These are phyloP conservation scores for Herpotrichia juniperi DNA, from an alignment of 2,329 filamentous ascomycete genomes.

Conservation along the genomic window DNA sequence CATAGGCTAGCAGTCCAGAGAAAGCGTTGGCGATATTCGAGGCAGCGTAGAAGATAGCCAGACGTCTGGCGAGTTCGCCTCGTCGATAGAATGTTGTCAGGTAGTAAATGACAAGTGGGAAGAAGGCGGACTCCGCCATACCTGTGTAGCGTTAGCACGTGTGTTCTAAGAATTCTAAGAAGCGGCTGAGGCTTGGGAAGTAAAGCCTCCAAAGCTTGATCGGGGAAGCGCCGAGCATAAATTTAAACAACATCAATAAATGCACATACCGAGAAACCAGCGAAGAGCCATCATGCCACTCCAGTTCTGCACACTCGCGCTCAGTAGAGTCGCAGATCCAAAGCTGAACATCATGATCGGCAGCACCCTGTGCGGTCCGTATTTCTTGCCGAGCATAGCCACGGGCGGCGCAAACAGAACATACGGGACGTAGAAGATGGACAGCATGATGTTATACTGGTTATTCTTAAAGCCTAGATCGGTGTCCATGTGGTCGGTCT, in stretches of 20 bases:
- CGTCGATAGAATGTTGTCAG: conserved; percentile 69
- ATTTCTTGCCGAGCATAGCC: conserved; percentile 71
- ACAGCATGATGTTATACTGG: conserved; percentile 73
- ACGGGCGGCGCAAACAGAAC: conserved; percentile 72
- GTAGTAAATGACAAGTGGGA: conserved; percentile 71
- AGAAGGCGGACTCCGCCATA: conserved; percentile 71
- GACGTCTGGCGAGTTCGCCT: conserved; percentile 71
- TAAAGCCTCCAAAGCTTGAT: conserved; percentile 14
- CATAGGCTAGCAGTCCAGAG: conserved; percentile 64
- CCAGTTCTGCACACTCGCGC: conserved; percentile 64
- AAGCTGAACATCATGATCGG: conserved; percentile 73
- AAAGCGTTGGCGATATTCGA: conserved; percentile 75
- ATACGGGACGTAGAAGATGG: conserved; percentile 78
- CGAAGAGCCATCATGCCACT: conserved; percentile 69
- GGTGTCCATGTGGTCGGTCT: conserved; percentile 52
- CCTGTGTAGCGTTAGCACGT: conserved; percentile 26
- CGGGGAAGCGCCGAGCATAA: conserved; percentile 4
- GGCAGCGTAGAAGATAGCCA: conserved; percentile 78
- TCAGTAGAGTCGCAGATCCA: conserved; percentile 68
- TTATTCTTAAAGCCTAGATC: conserved; percentile 65
- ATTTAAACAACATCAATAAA: neutral
- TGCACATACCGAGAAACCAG: conserved; percentile 66
- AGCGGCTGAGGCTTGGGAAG: neutral
- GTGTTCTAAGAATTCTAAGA: neutral
- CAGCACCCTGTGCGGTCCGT: conserved; percentile 67